Percentiles rank a stretch among this genome's conserved stretches.
These are phyloP conservation scores for Aspergillus hancockii DNA, from an alignment of 495 filamentous ascomycete species.

Conservation along the genomic window DNA sequence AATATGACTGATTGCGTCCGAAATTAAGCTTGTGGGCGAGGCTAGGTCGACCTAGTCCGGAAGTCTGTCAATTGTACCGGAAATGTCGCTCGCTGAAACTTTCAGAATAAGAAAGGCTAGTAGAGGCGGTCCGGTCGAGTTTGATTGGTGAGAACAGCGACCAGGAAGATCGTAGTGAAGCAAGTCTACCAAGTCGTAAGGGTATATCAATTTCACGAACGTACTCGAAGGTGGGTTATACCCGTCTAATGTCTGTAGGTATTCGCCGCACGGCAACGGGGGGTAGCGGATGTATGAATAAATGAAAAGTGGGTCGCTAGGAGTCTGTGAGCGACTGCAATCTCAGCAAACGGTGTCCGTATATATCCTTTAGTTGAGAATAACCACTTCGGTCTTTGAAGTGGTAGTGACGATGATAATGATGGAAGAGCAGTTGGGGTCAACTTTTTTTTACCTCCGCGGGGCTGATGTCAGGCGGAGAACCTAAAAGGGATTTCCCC, in stretches of 20 bases:
- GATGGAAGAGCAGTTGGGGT: neutral
- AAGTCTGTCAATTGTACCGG: neutral
- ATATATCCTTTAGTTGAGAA: neutral
- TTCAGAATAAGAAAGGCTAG: neutral
- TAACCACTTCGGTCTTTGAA: neutral
- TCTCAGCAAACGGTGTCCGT: neutral
- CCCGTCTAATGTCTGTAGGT: neutral
- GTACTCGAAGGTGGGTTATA: neutral
- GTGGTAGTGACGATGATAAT: neutral
- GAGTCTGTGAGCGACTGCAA: neutral
- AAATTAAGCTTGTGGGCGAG: neutral
- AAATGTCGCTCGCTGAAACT: neutral
- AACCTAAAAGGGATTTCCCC: neutral
- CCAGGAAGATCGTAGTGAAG: neutral
- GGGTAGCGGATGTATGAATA: neutral
- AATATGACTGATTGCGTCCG: neutral
- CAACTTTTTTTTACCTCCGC: neutral
- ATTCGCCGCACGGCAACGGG: neutral
- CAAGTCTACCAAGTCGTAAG: neutral
- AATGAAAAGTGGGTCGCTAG: constrained; percentile 1
- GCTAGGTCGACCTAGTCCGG: neutral
- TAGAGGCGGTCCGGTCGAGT: neutral
- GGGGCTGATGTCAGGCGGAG: constrained; percentile 4
- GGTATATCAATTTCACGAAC: neutral
- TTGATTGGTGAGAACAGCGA: neutral